Conservation (phyloP, 805 yeast genomes). For the Teunomyces atbi region DNA sequence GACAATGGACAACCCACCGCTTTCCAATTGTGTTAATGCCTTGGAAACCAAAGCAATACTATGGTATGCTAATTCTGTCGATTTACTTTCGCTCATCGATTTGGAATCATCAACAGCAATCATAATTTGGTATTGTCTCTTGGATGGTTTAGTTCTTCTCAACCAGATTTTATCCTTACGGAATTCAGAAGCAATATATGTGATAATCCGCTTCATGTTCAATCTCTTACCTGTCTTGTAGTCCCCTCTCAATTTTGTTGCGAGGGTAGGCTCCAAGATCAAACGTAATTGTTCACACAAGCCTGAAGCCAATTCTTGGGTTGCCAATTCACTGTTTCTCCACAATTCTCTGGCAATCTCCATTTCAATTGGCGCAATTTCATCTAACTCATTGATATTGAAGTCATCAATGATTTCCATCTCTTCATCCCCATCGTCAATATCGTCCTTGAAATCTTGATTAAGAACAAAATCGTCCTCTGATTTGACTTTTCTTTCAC, state of each 20-base stretch:
- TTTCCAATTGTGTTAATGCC: constrained; percentile 89
- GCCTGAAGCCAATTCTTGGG: constrained; percentile 82
- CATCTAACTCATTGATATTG: constrained; percentile 12
- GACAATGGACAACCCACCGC: constrained; percentile 88
- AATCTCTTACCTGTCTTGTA: constrained; percentile 95
- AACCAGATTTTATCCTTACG: constrained; percentile 98
- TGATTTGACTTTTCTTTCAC: constrained; percentile 41
- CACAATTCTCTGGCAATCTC: constrained; percentile 77
- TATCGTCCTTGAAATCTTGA: constrained; percentile 18
- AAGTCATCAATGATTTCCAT: constrained; percentile 6
- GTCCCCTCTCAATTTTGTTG: constrained; percentile 94
- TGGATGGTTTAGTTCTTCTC: constrained; percentile 94
- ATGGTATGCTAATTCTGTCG: constrained; percentile 90
- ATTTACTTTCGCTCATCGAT: constrained; percentile 92
- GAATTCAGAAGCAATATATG: constrained; percentile 96
- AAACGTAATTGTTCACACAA: constrained; percentile 90
- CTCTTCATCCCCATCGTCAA: constrained; percentile 16
- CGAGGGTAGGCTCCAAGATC: constrained; percentile 91
- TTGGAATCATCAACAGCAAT: constrained; percentile 96
- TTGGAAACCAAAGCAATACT: constrained; percentile 91
- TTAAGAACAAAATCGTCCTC: constrained; percentile 23
- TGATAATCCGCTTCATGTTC: constrained; percentile 96
- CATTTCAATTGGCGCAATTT: constrained; percentile 46
- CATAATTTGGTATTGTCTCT: constrained; percentile 96
- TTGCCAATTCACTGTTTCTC: constrained; percentile 79